A percentile compares a stretch with the other conserved stretches of the same genome.
These are phyloP conservation scores for Lolium rigidum DNA, from an alignment of 176 grass and related monocot species.

Conservation along the genomic window DNA sequence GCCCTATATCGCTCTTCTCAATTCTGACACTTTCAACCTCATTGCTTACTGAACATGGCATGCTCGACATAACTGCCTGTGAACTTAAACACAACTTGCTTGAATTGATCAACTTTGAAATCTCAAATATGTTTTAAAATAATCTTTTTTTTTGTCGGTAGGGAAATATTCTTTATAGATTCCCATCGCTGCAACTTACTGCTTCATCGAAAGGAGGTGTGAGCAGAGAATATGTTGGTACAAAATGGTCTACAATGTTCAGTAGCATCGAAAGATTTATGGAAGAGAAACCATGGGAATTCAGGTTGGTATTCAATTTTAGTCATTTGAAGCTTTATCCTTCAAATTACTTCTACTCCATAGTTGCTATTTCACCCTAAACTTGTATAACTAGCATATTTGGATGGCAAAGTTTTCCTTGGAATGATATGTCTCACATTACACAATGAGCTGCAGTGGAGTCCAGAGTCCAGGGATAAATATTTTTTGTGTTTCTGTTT, in stretches of 20 bases:
- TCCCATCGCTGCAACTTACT: slow-evolving; percentile 92
- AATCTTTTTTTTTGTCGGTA: slow-evolving; percentile 39
- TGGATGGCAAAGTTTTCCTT: slow-evolving; percentile 5
- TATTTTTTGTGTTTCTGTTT: slow-evolving; percentile 16
- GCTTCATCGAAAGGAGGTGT: slow-evolving; percentile 66
- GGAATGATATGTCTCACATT: slow-evolving; percentile 8
- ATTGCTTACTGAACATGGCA: not conserved
- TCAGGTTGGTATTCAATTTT: slow-evolving; percentile 72
- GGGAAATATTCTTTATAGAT: slow-evolving; percentile 95
- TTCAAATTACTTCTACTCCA: not conserved
- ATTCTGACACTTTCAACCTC: slow-evolving; percentile 30
- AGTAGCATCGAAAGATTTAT: slow-evolving; percentile 81
- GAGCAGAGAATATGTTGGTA: slow-evolving; percentile 86
- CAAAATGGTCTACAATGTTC: slow-evolving; percentile 75
- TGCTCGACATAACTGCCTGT: slow-evolving; percentile 17
- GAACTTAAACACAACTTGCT: not conserved
- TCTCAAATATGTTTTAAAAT: not conserved
- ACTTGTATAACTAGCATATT: slow-evolving; percentile 11
- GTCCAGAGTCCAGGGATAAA: slow-evolving; percentile 15
- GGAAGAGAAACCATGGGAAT: slow-evolving; percentile 88
- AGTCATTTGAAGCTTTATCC: slow-evolving; percentile 27
- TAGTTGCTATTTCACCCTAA: slow-evolving; percentile 9
- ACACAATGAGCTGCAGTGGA: not conserved
- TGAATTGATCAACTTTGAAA: slow-evolving; percentile 4
- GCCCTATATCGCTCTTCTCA: slow-evolving; percentile 21